Base-by-base conservation (phyloP, 768 basidiomycete species). In the Trametes gibbosa region DNA sequence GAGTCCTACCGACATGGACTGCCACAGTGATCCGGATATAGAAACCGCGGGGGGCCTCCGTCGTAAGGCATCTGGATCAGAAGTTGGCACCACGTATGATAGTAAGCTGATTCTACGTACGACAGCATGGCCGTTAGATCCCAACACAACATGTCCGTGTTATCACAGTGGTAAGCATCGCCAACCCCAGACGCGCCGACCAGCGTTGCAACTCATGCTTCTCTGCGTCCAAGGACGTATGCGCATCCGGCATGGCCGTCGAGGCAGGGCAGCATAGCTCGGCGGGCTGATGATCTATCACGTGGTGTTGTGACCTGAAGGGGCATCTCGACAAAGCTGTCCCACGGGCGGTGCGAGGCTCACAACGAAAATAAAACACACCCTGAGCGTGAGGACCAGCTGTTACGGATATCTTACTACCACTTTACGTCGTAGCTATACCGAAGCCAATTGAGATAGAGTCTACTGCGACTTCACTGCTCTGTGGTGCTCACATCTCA, bases 231-330 rank as follows among this genome's bases (percentile, higher is more conserved):
- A 48, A 37, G 34, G 21, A 50, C 49, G 52, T 32, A 9, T 21
- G 35, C 47, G 17, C 60, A 49, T 45, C 54, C 50, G 45, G 45
- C 25, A 32, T 39, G 45, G 5, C 49, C 49, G 34, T 45, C 16
- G 48, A 53, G 56, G 61, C 61, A 50, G 61, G 29, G 53, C 40
- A 25, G 60, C 55, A 56, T 62, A 57, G 61, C 61, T 62, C n/a
- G 37, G 25, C 27, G 41, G 13, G 47, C 50, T 59, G 56, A 58
- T 62, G 51, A 58, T 62, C 51, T 54, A 62, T 62, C 61, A 62
- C 61, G 61, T 62, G 61, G 57, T 35, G 52, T n/a, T n/a, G 52
- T 32, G 39, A 51, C 56, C 34, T 37, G 25, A 55, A 55, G 40
- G 40, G 53, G 49, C 49, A 61, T 61, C 59, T 61, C 49, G 25